Base-by-base conservation (phyloP, 768 basidiomycete species). In the Rhodosporidiobolus odoratus region DNA sequence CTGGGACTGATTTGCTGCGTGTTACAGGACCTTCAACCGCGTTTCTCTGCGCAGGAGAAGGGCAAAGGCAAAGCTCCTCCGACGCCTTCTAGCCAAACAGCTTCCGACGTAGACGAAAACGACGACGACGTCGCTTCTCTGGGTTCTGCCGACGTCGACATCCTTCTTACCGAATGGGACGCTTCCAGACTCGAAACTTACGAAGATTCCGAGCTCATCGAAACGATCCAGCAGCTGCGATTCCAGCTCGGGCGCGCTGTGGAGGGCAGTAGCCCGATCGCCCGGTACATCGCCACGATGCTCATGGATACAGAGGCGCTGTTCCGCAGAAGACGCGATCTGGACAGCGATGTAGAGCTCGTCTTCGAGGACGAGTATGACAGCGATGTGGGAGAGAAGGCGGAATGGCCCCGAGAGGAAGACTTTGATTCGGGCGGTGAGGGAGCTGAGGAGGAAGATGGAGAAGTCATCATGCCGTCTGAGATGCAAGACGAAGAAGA, bases 1-100 rank as follows among this genome's bases (percentile, higher is more conserved):
- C n/a, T n/a, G n/a, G n/a, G n/a, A n/a, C n/a, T n/a, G n/a, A n/a
- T n/a, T n/a, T n/a, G n/a, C n/a, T n/a, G n/a, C n/a, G n/a, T n/a
- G n/a, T n/a, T n/a, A n/a, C 61, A 62, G 41, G 41, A 63, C 40
- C 2, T 37, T 30, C 37, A 23, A 13, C 37, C 52, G 3, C 53
- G 63, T 34, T 35, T 64, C 43, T 37, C 63, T 2, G 32, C 41
- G 16, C 41, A 32, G 7, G 54, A 23, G 10, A 64, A 64, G 41
- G 63, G 63, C 53, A 64, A 64, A 12, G 64, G 43, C 35, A 23
- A 47, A 1, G 57, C 64, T 5, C 35, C 35, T 3, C 43, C 45
- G 3, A 56, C 53, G 5, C 56, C 45, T 8, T 48, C 56, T 4
- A n/a, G 13, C 4, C 58, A 12, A 17, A 8, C 48, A 10, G 48